Base-by-base conservation (phyloP, 306 rosid genomes). In the Cicer pinnatifidum region DNA sequence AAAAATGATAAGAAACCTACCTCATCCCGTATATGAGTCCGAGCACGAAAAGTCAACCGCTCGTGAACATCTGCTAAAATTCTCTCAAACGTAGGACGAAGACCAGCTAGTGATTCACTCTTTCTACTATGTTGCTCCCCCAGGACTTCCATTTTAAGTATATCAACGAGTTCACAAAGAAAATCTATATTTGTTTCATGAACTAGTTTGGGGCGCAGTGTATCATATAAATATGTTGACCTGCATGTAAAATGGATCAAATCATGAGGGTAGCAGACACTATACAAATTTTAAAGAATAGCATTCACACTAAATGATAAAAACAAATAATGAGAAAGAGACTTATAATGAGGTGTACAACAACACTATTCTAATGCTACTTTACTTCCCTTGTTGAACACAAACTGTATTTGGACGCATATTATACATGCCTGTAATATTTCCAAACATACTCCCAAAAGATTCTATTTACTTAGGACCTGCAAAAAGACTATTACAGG, bases 21-120 rank as follows among this genome's bases (percentile, higher is more conserved):
- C 91, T 95, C 99, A 81, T 95, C 99, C 77, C 84, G 89, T 72
- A 95, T 84, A 77, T 95, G 90, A 54, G 97, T 95, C 71, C 99
- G 86, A 50, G 99, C 97, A 78, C 97, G 97, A 69, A 95, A 95
- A 67, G 99, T 95, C 73, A 91, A 77, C 70, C 99, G 88, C 84
- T 95, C 99, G 45, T 91, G 99, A 75, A 95, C 93, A 81, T 95
- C 99, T 19, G 97, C 99, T 48, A 95, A 88, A 86, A 95, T 91
- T 81, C 99, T 95, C 77, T 91, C 86, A 72, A 95, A 88, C 45
- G 96, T 95, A 74, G 97, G 97, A 67, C 84, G 88, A 72, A 95
- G 82, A 69, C 97, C 97, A 72, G 87, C 93, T 69, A 95, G 79
- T 38, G 97, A 88, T 86, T 91, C 99, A 72, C 90, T 83, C 77